Conservation (phyloP, 805 yeast genomes). For the Candida qinlingensis region DNA sequence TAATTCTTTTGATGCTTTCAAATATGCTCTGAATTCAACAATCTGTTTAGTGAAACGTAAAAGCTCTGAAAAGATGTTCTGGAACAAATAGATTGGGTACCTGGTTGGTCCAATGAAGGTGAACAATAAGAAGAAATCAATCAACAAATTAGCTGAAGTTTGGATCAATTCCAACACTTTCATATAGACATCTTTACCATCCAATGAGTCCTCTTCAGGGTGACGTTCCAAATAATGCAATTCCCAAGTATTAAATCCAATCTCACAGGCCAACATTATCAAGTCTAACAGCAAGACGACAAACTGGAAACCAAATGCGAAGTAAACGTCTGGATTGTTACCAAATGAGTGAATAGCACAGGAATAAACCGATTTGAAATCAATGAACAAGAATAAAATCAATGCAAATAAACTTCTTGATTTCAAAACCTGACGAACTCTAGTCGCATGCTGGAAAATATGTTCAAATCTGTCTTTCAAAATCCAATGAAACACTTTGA, state of each 20-base stretch:
- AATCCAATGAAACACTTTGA: slow-evolving; percentile 76
- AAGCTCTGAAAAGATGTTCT: slow-evolving; percentile 40
- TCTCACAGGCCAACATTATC: slow-evolving; percentile 40
- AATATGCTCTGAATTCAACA: slow-evolving; percentile 33
- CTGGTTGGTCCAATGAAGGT: slow-evolving; percentile 40
- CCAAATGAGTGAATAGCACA: slow-evolving; percentile 42
- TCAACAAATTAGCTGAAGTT: slow-evolving; percentile 40
- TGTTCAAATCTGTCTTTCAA: slow-evolving; percentile 43
- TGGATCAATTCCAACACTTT: slow-evolving; percentile 52
- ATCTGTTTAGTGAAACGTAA: slow-evolving; percentile 30
- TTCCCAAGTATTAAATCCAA: slow-evolving; percentile 52
- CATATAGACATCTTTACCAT: slow-evolving; percentile 53
- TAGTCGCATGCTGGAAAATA: slow-evolving; percentile 38
- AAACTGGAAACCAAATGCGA: slow-evolving; percentile 73
- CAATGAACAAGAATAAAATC: slow-evolving; percentile 40
- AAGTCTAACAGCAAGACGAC: slow-evolving; percentile 56
- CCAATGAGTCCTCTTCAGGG: slow-evolving; percentile 68
- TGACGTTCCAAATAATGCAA: slow-evolving; percentile 37
- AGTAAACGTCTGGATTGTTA: slow-evolving; percentile 46
- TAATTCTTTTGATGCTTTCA: slow-evolving; percentile 50
- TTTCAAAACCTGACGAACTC: slow-evolving; percentile 27
- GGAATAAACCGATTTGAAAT: slow-evolving; percentile 45
- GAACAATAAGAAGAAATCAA: slow-evolving; percentile 42
- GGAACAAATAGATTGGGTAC: slow-evolving; percentile 42
- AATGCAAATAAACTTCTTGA: slow-evolving; percentile 42